phyloP scores from a whole-genome alignment of 768 basidiomycete species.

The Suillus fuscotomentosus region DNA sequence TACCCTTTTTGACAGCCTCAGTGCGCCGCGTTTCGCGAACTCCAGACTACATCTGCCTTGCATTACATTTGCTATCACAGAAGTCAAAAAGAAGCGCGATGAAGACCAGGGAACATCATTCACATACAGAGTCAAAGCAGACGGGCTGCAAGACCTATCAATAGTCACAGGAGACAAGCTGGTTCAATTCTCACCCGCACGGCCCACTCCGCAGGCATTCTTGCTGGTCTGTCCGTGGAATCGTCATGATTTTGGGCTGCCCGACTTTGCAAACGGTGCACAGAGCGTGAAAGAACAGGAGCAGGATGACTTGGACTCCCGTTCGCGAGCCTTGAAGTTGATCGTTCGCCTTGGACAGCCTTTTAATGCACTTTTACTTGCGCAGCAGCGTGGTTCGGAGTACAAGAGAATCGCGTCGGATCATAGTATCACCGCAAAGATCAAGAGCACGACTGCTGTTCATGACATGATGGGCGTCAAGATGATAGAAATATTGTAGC shows the following conservation, averaged over 20 bases:
- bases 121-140: not conserved
- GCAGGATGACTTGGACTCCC: not conserved
- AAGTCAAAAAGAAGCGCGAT: not conserved
- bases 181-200: not conserved
- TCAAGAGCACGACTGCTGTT: not conserved
- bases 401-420: not conserved
- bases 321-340: not conserved
- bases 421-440: not conserved
- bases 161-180: not conserved
- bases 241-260: not conserved
- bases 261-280: not conserved
- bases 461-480: not conserved
- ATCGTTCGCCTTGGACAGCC: not conserved
- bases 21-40: not conserved
- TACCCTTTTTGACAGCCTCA: not conserved
- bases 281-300: not conserved
- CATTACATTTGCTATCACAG: not conserved
- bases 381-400: not conserved
- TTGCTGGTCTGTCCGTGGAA: not conserved
- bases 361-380: not conserved
- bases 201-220: not conserved
- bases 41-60: not conserved
- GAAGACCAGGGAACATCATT: not conserved
- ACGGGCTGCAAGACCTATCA: not conserved
- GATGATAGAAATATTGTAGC: not conserved